Evolutionary conservation across 1,284 basidiomycete genomes (phyloP), one percentile per base, ranked within the genome.

Genomic region (Ganoderma boninense): DNA sequence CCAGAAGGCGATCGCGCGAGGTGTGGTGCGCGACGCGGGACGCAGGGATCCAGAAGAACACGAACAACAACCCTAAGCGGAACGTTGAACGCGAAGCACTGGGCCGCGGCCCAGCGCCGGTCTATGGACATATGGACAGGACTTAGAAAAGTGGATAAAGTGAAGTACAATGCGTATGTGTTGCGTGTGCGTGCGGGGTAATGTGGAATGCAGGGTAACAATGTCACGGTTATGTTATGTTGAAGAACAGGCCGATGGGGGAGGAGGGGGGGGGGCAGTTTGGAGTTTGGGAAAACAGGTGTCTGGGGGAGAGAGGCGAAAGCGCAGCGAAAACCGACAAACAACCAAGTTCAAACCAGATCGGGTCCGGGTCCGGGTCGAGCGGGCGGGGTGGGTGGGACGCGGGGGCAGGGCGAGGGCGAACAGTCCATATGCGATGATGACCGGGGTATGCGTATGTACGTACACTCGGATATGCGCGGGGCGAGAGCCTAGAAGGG

Each of bases 381-480:
- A 29, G 3, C 11, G 38, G 35, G 32, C 38, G 11, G 20, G 38
- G n/a, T 10, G 43, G 11, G 32, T 46, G 40, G 20, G 8, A n/a
- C 18, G 11, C 23, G 23, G 23, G 26, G 26, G 29, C 29, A 32
- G 29, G 29, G 29, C 29, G 4, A 11, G 49, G 23, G 23, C 49
- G 38, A 14, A 57, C 20, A 38, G 64, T 29, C 57, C 20, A 35
- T 44, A 64, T 35, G 42, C 62, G 60, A 62, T 60, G 60, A 62
- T 63, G 65, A 26, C 62, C 26, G 35, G 61, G 66, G 67, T 38
- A 38, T 38, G 38, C 10, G 20, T 68, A 68, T 71, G 69, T 71
- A 66, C 61, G 56, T 71, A 67, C 64, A 68, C 23, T 62, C 60
- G 60, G 60, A 62, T n/a, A 43, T 62, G 60, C 23, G 60, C 23